Conservation (phyloP, 2,329 filamentous ascomycete species). For the Calonectria hawksworthii region DNA sequence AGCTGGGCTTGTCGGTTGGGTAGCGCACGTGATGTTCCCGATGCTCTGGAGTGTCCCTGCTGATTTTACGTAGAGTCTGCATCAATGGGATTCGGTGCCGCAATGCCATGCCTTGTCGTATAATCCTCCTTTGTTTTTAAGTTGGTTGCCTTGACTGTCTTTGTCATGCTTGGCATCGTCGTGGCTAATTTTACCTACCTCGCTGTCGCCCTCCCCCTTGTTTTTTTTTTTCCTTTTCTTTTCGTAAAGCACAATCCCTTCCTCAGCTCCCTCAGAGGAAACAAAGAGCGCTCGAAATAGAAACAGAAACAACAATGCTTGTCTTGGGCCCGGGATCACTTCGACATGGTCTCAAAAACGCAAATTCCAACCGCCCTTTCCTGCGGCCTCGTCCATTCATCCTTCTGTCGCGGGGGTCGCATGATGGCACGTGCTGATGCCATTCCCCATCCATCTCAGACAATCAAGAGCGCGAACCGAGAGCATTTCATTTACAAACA, state of each 20-base stretch:
- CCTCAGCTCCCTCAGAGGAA: constrained; percentile 4
- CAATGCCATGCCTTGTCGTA: neutral
- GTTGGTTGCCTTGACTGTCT: neutral
- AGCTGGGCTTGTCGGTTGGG: constrained; percentile 18
- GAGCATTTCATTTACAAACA: constrained; percentile 27
- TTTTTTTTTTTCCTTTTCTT: neutral
- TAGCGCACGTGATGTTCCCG: constrained; percentile 26
- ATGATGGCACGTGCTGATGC: constrained; percentile 39
- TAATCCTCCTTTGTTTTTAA: neutral
- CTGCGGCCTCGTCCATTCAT: neutral
- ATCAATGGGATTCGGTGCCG: neutral
- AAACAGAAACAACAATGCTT: constrained; percentile 20
- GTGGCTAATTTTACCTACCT: neutral
- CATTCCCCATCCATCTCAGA: constrained; percentile 36
- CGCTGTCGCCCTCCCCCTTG: neutral
- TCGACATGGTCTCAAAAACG: constrained; percentile 14
- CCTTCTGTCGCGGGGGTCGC: constrained; percentile 18
- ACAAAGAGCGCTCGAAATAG: constrained; percentile 18
- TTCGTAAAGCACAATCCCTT: constrained; percentile 5
- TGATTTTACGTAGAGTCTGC: neutral
- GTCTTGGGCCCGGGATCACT: neutral
- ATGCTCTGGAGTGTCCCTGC: constrained; percentile 12
- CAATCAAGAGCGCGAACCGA: constrained; percentile 30
- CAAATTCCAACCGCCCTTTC: constrained; percentile 16
- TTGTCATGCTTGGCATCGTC: neutral